A percentile compares a stretch with the other conserved stretches of the same genome.
These are phyloP conservation scores for Lactarius vividus DNA, from an alignment of 768 basidiomycete species.

Conservation along the genomic window DNA sequence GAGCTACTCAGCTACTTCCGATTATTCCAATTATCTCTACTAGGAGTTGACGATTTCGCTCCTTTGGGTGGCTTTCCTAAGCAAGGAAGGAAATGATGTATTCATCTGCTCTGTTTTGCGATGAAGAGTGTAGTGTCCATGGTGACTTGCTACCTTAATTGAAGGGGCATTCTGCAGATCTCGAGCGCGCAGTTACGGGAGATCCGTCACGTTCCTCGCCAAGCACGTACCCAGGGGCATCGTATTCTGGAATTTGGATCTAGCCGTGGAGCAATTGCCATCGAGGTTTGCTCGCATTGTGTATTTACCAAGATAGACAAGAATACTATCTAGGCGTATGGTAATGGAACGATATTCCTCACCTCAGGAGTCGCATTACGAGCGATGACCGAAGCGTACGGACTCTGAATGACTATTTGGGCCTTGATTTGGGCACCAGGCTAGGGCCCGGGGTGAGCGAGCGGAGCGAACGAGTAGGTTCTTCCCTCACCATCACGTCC, in stretches of 20 bases:
- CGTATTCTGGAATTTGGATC: slow-evolving; percentile 87
- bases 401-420: slow-evolving; percentile 66
- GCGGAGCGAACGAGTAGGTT: slow-evolving; percentile 17
- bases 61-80: slow-evolving; percentile 57
- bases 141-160: slow-evolving; percentile 49
- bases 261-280: slow-evolving; percentile 92
- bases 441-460: slow-evolving; percentile 11
- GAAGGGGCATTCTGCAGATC: slow-evolving; percentile 46
- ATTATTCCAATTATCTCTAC: neutral
- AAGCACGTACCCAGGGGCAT: slow-evolving; percentile 75
- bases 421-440: neutral
- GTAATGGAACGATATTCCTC: too few relatives aligned
- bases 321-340: too few relatives aligned
- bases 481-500: slow-evolving; percentile 58
- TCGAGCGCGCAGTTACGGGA: slow-evolving; percentile 84
- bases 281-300: slow-evolving; percentile 53
- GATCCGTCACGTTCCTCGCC: slow-evolving; percentile 73
- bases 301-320: too few relatives aligned
- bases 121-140: slow-evolving; percentile 76
- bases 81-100: slow-evolving; percentile 95
- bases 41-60: neutral
- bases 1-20: slow-evolving; percentile 18
- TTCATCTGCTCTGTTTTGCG: slow-evolving; percentile 81
- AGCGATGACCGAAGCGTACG: too few relatives aligned
- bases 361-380: too few relatives aligned